Percentiles rank a stretch among this genome's conserved stretches.
These are phyloP conservation scores for Gracilaria gracilis DNA, from an alignment of 23 red algal species.

Conservation along the genomic window DNA sequence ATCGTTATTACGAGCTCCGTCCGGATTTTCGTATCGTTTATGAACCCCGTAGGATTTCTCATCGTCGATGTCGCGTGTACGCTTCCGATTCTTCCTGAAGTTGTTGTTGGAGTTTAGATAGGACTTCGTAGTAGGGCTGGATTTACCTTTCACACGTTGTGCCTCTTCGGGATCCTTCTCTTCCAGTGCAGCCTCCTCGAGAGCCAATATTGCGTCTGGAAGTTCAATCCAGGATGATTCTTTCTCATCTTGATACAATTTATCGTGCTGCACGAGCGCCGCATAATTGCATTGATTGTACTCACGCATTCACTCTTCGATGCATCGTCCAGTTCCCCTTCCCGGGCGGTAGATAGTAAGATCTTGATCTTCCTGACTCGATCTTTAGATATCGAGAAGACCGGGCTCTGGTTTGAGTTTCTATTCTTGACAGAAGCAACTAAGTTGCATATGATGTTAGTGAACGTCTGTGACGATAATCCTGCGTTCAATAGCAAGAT, in stretches of 20 bases:
- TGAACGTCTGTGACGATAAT: not conserved
- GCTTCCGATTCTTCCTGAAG: not conserved
- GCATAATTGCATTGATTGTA: too few species aligned
- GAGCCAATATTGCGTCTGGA: not conserved
- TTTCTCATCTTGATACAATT: not conserved
- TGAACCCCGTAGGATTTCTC: too few species aligned
- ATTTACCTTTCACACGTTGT: not conserved
- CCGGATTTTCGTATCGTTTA: too few species aligned
- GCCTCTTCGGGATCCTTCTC: not conserved
- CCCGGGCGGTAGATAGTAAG: not conserved
- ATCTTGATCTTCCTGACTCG: not conserved
- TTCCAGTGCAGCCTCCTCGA: not conserved
- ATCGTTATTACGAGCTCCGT: too few species aligned
- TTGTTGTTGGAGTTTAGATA: too few species aligned
- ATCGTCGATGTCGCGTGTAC: too few species aligned
- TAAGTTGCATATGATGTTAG: conserved; percentile 6
- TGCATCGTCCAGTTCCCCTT: not conserved
- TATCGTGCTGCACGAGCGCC: too few species aligned
- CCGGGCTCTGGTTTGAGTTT: not conserved
- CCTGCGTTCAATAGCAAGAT: conserved; percentile 23
- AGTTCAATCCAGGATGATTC: not conserved
- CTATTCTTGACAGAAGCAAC: not conserved
- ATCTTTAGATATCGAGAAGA: not conserved
- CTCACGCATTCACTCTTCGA: not conserved
- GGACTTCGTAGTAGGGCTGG: not conserved